A percentile compares a stretch with the other conserved stretches of the same genome.
Evolutionary conservation across 1,139 yeast species (phyloP).

Genomic region (Petasospora rhodanensis): DNA sequence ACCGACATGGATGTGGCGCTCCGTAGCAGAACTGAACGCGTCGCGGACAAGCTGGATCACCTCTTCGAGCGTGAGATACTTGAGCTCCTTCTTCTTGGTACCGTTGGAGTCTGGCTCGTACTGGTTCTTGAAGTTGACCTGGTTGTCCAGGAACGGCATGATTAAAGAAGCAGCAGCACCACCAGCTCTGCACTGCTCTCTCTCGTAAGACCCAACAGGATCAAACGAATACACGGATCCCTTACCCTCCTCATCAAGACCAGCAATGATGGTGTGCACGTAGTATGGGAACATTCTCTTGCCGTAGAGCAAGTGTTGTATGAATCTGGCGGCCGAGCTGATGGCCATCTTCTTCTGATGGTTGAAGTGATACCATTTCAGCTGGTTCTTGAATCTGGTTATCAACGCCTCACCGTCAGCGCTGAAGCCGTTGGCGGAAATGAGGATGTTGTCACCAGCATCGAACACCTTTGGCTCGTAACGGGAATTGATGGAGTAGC

Average conservation of each 20-base stretch:
- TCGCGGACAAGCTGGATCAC: slow-evolving; percentile 84
- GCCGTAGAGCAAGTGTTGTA: slow-evolving; percentile 86
- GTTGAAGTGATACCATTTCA: slow-evolving; percentile 93
- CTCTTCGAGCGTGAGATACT: slow-evolving; percentile 73
- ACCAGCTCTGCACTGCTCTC: slow-evolving; percentile 96
- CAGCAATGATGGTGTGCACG: slow-evolving; percentile 91
- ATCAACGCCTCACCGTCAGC: slow-evolving; percentile 91
- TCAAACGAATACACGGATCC: slow-evolving; percentile 96
- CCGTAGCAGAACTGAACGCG: slow-evolving; percentile 94
- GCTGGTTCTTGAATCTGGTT: slow-evolving; percentile 66
- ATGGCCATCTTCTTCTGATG: slow-evolving; percentile 70
- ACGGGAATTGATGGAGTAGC: slow-evolving; percentile 89
- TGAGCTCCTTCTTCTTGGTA: slow-evolving; percentile 51
- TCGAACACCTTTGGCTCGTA: slow-evolving; percentile 87
- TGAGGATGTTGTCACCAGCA: slow-evolving; percentile 81
- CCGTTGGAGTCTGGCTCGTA: slow-evolving; percentile 74
- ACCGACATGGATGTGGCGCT: slow-evolving; percentile 97
- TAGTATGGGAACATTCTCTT: slow-evolving; percentile 96
- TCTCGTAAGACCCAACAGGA: slow-evolving; percentile 96
- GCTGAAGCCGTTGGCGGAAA: slow-evolving; percentile 94
- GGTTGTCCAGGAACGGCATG: slow-evolving; percentile 97
- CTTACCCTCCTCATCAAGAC: slow-evolving; percentile 88
- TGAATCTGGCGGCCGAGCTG: slow-evolving; percentile 80
- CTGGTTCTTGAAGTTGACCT: slow-evolving; percentile 93
- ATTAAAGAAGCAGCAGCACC: slow-evolving; percentile 96